Evolutionary conservation across 305 asterid genomes (phyloP).

Genomic region (Withania somnifera): DNA sequence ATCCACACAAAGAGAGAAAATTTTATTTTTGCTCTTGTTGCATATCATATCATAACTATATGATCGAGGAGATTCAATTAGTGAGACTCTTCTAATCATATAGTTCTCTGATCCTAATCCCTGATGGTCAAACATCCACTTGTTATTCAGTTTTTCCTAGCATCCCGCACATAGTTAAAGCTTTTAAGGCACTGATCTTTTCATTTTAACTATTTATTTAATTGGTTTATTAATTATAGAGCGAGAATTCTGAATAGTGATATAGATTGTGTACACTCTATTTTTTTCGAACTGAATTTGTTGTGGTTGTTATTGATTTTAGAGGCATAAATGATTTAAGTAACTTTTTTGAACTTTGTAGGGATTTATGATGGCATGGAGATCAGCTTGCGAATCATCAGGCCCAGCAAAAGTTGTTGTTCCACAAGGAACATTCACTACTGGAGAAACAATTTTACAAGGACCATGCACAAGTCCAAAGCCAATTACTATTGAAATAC

Average conservation of each 20-base stretch:
- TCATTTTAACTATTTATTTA: neutral
- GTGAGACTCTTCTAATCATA: neutral
- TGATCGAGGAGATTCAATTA: neutral
- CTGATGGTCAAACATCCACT: neutral
- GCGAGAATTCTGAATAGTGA: too few species aligned
- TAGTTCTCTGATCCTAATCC: neutral
- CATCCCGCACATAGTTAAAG: too few species aligned
- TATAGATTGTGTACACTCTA: too few species aligned
- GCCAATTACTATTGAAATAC: slow-evolving; percentile 32
- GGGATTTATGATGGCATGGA: slow-evolving; percentile 46
- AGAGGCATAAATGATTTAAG: too few species aligned
- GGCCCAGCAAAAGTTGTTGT: slow-evolving; percentile 30
- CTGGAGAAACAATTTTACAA: slow-evolving; percentile 32
- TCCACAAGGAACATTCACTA: slow-evolving; percentile 29
- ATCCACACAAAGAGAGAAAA: neutral
- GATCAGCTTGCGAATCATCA: slow-evolving; percentile 32
- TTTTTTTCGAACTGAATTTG: too few species aligned
- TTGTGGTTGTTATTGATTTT: too few species aligned
- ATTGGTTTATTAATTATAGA: neutral
- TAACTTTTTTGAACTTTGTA: neutral
- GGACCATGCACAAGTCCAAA: slow-evolving; percentile 46
- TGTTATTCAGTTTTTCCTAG: too few species aligned
- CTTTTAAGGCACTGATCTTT: too few species aligned
- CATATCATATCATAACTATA: neutral
- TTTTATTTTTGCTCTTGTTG: neutral